Conservation (phyloP, 352 stramenopile species). For the Thalassiosira pacifica region DNA sequence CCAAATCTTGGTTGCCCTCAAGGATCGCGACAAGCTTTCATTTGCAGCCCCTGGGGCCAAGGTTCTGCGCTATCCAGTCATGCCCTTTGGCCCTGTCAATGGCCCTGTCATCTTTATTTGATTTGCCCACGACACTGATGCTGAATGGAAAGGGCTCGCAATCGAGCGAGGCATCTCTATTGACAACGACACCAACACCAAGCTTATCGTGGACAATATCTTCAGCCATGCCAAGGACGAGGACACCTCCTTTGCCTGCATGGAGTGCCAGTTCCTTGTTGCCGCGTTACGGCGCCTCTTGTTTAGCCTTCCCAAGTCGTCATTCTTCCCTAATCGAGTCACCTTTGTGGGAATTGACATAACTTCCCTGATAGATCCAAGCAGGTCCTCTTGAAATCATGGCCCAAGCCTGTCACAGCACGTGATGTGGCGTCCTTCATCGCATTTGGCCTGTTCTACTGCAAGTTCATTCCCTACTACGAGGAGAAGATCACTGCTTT, state of each 20-base stretch:
- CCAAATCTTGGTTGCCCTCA: slow-evolving; percentile 28
- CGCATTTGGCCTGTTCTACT: too few species aligned
- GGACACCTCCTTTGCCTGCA: not conserved
- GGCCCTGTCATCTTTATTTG: slow-evolving; percentile 31
- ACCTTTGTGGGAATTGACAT: too few species aligned
- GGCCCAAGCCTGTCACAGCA: not conserved
- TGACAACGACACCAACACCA: not conserved
- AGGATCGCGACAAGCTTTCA: slow-evolving; percentile 38
- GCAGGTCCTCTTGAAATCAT: not conserved
- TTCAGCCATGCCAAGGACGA: not conserved
- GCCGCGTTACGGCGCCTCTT: not conserved
- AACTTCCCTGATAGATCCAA: slow-evolving; percentile 5
- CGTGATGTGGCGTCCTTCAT: too few species aligned
- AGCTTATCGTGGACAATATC: slow-evolving; percentile 20
- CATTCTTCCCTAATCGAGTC: slow-evolving; percentile 29
- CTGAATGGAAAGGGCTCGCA: slow-evolving; percentile 19
- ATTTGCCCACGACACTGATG: slow-evolving; percentile 45
- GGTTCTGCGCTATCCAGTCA: slow-evolving; percentile 29
- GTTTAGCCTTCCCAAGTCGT: slow-evolving; percentile 16
- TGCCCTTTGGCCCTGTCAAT: slow-evolving; percentile 50
- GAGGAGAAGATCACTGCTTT: too few species aligned
- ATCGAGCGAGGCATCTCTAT: too few species aligned
- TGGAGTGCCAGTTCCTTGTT: slow-evolving; percentile 19
- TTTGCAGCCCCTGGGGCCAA: slow-evolving; percentile 10
- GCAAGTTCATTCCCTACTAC: too few species aligned